phyloP scores from a whole-genome alignment of 106 monocot genomes.

The Dactylorhiza incarnata region DNA sequence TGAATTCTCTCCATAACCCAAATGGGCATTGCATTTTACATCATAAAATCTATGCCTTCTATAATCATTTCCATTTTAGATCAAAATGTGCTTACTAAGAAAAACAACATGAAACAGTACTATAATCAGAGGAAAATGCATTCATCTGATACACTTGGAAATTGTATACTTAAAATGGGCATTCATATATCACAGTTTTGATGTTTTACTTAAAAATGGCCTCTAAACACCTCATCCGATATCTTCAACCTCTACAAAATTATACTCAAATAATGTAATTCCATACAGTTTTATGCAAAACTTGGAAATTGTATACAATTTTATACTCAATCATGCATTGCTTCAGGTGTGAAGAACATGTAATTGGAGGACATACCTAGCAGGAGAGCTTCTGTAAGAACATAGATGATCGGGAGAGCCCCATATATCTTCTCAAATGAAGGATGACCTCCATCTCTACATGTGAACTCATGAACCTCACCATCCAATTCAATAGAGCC shows the following conservation, averaged over 20 bases:
- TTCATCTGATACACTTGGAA: background rate
- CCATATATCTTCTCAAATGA: slow-evolving; percentile 36
- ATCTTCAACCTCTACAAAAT: background rate
- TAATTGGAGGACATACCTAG: background rate
- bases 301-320: background rate
- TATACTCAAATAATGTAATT: background rate
- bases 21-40: too few relatives aligned
- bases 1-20: too few relatives aligned
- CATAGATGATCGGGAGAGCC: slow-evolving; percentile 8
- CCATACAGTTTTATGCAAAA: background rate
- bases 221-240: background rate
- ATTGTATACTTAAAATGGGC: background rate
- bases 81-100: too few relatives aligned
- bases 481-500: slow-evolving; percentile 61
- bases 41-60: too few relatives aligned
- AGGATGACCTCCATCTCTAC: slow-evolving; percentile 56
- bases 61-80: too few relatives aligned
- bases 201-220: too few relatives aligned
- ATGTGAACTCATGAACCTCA: slow-evolving; percentile 57
- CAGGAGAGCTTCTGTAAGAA: background rate
- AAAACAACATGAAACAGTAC: too few relatives aligned
- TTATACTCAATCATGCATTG: background rate
- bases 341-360: background rate
- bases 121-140: too few relatives aligned
- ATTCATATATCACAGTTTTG: too few relatives aligned